Conservation (phyloP, 176 grass and related monocot species). For the Alopecurus myosuroides region DNA sequence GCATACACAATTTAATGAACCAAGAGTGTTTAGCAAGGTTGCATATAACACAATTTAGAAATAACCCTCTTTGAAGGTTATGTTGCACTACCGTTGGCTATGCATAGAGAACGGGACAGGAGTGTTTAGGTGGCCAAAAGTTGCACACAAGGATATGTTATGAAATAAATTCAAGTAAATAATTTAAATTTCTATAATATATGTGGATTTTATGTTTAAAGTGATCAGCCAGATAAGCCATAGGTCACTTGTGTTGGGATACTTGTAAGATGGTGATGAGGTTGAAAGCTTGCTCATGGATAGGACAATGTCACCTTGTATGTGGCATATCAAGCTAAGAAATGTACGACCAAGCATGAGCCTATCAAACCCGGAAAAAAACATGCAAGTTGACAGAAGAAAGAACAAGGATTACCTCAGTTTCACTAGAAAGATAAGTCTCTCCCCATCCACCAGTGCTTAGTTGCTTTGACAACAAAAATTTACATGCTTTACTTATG, state of each 20-base stretch:
- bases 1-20: too few relatives aligned
- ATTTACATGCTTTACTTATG: constrained; percentile 49
- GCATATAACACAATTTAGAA: too few relatives aligned
- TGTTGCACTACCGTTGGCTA: too few relatives aligned
- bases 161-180: neutral
- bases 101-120: neutral
- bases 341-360: neutral
- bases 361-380: neutral
- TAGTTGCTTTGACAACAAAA: constrained; percentile 48
- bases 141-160: neutral
- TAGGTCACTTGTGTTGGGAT: neutral
- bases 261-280: neutral
- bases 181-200: neutral
- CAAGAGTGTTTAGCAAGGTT: too few relatives aligned
- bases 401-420: neutral
- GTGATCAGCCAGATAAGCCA: too few relatives aligned
- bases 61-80: too few relatives aligned
- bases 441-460: constrained; percentile 53
- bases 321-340: neutral
- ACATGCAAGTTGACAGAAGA: neutral
- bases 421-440: constrained; percentile 25
- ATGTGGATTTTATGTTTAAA: neutral
- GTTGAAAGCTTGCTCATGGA: neutral
- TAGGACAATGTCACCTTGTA: neutral
- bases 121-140: neutral